Percentiles rank a stretch among this genome's conserved stretches.
phyloP scores from a whole-genome alignment of 495 filamentous ascomycete genomes.

The Aspergillus affinis region DNA sequence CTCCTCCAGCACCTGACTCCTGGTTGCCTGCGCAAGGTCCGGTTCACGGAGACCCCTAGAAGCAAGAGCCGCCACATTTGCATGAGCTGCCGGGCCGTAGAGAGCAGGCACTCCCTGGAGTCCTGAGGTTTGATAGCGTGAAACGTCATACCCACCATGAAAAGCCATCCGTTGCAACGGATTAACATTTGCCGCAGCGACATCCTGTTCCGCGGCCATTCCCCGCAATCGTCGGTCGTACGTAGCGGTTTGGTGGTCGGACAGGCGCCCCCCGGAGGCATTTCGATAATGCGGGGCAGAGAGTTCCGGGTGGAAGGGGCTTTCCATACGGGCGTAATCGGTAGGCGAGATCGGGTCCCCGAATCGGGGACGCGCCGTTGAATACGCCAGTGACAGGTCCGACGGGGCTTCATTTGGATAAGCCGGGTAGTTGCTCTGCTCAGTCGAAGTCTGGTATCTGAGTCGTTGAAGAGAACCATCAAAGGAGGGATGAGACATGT shows the following conservation, averaged over 20 bases:
- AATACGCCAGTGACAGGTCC: conserved; percentile 36
- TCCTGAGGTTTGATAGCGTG: conserved; percentile 35
- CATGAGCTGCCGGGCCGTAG: conserved; percentile 27
- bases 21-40: conserved; percentile 61
- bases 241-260: conserved; percentile 35
- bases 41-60: conserved; percentile 60
- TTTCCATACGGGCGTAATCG: conserved; percentile 56
- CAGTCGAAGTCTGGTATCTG: conserved; percentile 28
- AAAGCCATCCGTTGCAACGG: conserved; percentile 42
- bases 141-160: conserved; percentile 39
- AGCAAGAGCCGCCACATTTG: conserved; percentile 37
- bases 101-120: conserved; percentile 39
- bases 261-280: conserved; percentile 35
- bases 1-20: conserved; percentile 75
- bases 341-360: conserved; percentile 51
- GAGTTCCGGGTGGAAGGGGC: conserved; percentile 56
- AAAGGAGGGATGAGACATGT: conserved; percentile 32
- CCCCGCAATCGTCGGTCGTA: conserved; percentile 52
- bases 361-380: conserved; percentile 23
- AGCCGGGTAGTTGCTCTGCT: conserved; percentile 31
- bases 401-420: conserved; percentile 28
- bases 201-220: conserved; percentile 51
- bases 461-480: conserved; percentile 34
- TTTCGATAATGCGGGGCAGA: conserved; percentile 45
- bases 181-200: conserved; percentile 30